Evolutionary conservation across 306 rosid species (phyloP).

Genomic region (Fagus sylvatica): DNA sequence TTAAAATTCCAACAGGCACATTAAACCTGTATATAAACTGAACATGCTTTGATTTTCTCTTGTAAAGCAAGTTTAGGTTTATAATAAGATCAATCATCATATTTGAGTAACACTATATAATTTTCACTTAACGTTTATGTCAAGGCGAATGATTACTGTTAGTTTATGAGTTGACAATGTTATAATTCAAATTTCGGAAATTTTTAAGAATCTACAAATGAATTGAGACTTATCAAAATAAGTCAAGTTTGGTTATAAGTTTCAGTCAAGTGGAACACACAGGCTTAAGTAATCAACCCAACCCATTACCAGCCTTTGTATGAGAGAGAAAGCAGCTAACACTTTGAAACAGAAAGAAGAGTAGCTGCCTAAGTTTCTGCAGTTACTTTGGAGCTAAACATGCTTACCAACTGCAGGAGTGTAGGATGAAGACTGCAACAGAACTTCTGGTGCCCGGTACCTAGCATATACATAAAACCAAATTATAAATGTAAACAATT

Average conservation of each 20-base stretch:
- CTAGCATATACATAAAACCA: slow-evolving; percentile 36
- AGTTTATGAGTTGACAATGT: not conserved
- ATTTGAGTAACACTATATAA: not conserved
- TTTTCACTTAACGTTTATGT: not conserved
- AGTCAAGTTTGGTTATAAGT: not conserved
- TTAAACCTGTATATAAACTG: not conserved
- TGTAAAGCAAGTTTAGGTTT: not conserved
- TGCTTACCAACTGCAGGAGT: slow-evolving; percentile 84
- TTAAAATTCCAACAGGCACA: no score
- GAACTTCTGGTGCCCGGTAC: slow-evolving; percentile 93
- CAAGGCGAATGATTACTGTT: not conserved
- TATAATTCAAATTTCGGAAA: not conserved
- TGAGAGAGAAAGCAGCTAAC: slow-evolving; percentile 6
- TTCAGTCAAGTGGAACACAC: not conserved
- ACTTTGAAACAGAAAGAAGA: not conserved
- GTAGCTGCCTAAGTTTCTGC: not conserved
- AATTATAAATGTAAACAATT: slow-evolving; percentile 13
- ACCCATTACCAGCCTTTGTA: not conserved
- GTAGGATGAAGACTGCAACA: slow-evolving; percentile 66
- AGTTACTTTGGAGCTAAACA: slow-evolving; percentile 9
- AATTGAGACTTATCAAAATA: not conserved
- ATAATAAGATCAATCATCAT: not conserved
- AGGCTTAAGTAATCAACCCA: not conserved
- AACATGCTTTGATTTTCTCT: not conserved
- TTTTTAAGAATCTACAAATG: not conserved